Base-by-base conservation (phyloP, 345 rosid genomes). In the Pugionium cornutum region DNA sequence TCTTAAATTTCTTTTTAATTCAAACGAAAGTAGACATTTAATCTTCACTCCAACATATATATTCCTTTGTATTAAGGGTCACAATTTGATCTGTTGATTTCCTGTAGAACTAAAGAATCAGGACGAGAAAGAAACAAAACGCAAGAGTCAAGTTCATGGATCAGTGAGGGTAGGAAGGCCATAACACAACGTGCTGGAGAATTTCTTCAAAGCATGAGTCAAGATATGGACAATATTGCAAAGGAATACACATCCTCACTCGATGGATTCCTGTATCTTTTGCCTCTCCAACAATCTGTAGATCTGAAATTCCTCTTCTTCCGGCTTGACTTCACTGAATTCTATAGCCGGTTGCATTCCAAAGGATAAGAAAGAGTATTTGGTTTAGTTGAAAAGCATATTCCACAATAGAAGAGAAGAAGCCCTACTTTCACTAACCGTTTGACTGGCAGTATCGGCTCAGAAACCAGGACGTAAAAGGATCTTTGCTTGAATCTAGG, bases 241-340 rank as follows among this genome's bases (percentile, higher is more conserved):
- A 84, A 79, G 32, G 92, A 94, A 59, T 90, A 86, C 75, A 88
- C 83, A 44, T 69, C 81, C 40, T 82, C 84, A 76, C 89, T 90
- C 0, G 87, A 83, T 64, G 88, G 84, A 46, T 94, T 94, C 91
- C 76, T 94, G 69, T 74, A 92, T 56, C 85, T 84, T 57, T 78
- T 94, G 83, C 97, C 94, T 6, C 86, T 86, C 59, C 97, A 92
- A 72, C 92, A 89, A 68, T 91, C 86, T 40, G 82, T 89, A 62
- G 98, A 92, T 76, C 82, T 94, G 63, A 94, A 94, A 75, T 90
- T 90, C 82, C 96, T 91, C 60, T 79, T 91, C 33, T 91, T 94
- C 82, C 91, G 96, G 80, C 92, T 94, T 33, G 91, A 94, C 75
- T 94, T 90, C 81, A 87, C 99, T 9, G 96, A 90, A 79, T 94